These are phyloP conservation scores for Arabidopsis suecica DNA, from an alignment of 345 rosid genomes.

Conservation along the genomic window DNA sequence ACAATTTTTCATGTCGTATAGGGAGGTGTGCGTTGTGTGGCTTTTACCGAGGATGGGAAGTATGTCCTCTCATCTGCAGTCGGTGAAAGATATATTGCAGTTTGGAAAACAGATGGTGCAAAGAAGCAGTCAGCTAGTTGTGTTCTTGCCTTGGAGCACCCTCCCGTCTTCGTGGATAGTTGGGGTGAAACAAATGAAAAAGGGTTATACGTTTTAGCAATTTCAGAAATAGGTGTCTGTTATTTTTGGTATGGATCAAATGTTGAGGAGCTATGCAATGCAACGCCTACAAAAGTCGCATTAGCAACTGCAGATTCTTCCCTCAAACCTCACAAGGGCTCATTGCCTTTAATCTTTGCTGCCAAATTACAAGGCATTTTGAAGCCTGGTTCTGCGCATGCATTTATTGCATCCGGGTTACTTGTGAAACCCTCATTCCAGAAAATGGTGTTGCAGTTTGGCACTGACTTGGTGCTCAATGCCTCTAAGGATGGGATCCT, in stretches of 20 bases:
- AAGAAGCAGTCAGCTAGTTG: conserved; percentile 88
- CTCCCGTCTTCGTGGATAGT: conserved; percentile 81
- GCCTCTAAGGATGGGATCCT: conserved; percentile 79
- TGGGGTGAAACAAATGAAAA: conserved; percentile 54
- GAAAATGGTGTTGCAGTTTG: conserved; percentile 70
- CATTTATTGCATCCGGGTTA: conserved; percentile 78
- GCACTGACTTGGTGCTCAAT: conserved; percentile 62
- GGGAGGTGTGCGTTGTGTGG: conserved; percentile 83
- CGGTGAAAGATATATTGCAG: conserved; percentile 79
- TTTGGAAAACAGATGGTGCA: conserved; percentile 77
- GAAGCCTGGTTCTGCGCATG: conserved; percentile 59
- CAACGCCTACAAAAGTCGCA: conserved; percentile 73
- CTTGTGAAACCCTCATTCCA: conserved; percentile 85
- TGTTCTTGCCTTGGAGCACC: conserved; percentile 94
- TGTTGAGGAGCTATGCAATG: conserved; percentile 61
- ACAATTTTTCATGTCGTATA: conserved; percentile 40
- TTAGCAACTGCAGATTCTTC: conserved; percentile 56
- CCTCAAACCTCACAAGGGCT: conserved; percentile 53
- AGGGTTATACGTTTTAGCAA: conserved; percentile 69
- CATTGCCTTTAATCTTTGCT: conserved; percentile 67
- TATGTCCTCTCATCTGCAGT: conserved; percentile 79
- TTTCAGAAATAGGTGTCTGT: conserved; percentile 87
- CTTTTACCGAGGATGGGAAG: conserved; percentile 80
- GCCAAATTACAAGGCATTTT: conserved; percentile 75
- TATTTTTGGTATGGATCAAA: conserved; percentile 81